Evolutionary conservation across 2,329 filamentous ascomycete genomes (phyloP), one percentile per base, ranked within the genome.

Genomic region (Fusarium sp.): DNA sequence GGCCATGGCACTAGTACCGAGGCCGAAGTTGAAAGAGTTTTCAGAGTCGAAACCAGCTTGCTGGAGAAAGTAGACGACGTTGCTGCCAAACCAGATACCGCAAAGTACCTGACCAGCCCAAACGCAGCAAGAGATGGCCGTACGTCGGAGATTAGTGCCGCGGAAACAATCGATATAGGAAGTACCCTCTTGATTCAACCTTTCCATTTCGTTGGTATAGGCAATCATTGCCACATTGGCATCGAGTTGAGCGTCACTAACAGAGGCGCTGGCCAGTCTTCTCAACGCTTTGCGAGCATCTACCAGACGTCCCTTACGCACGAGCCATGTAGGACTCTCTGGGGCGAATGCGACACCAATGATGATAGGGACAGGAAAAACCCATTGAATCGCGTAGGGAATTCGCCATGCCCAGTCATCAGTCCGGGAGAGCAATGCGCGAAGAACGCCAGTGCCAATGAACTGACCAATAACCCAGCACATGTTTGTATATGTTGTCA

Each of bases 391-490:
- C 6, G 76, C 77, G 57, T 81, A 77, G 10, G 79, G 78, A 8
- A 80, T 75, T 33, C 75, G 75, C 62, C 75, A 81, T 3, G 76
- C 79, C 77, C 73, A 77, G 22, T 78, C 65, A 7, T 71, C 71
- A 1, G 56, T 39, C 38, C 71, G 26, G 26, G 26, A 26, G 26
- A 26, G 26, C 9, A 26, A 26, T 26, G 5, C 26, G 26, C 26
- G 26, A 26, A 26, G 26, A 10, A 80, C 74, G 39, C 76, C 80
- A 10, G 78, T 70, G 2, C 77, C 76, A 15, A 81, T 65, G 49
- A 84, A 75, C 68, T 82, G 79, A 1, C 80, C 81, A 34, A 81
- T 79, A 56, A 75, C 78, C 73, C 77, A 83, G 69, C 80, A 82
- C 9, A 84, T 73, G 70, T 83, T 83, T 59, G 81, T 75, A 26